Evolutionary conservation across 2,329 filamentous ascomycete genomes (phyloP).

Genomic region (Coniella vitis): DNA sequence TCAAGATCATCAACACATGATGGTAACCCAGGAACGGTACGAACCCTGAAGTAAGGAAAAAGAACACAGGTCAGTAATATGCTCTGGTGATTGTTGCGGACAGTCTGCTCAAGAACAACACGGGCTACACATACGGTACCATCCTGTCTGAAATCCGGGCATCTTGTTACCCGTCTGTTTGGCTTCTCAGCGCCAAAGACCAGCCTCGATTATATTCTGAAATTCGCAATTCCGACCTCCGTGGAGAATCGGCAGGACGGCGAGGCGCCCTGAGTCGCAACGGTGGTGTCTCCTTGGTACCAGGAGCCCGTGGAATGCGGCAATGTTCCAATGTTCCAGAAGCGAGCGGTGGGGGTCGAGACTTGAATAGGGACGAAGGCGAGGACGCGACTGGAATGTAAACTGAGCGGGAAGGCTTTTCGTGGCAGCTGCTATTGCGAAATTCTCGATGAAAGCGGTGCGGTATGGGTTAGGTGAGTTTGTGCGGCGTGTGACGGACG

Average conservation of each 20-base stretch:
- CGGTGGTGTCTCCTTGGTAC: not conserved
- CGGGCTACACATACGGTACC: constrained; percentile 37
- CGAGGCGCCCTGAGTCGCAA: constrained; percentile 13
- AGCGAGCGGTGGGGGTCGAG: constrained; percentile 1
- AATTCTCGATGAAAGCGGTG: too few species aligned
- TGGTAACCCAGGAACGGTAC: constrained; percentile 66
- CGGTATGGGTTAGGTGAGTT: not conserved
- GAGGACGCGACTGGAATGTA: too few species aligned
- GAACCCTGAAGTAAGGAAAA: constrained; percentile 38
- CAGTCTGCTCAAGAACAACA: not conserved
- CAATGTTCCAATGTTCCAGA: not conserved
- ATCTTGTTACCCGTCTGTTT: constrained; percentile 5
- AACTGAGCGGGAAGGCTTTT: too few species aligned
- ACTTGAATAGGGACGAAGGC: not conserved
- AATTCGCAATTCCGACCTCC: constrained; percentile 14
- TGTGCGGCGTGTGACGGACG: constrained; percentile 2
- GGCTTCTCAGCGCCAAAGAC: not conserved
- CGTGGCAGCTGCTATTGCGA: not conserved
- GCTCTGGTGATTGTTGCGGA: not conserved
- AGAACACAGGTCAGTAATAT: not conserved
- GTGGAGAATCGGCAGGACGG: constrained; percentile 16
- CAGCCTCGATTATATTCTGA: not conserved
- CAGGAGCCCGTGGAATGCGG: not conserved
- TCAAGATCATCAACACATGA: constrained; percentile 95
- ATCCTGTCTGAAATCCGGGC: constrained; percentile 37